Base-by-base conservation (phyloP, 2,329 filamentous ascomycete genomes). In the Fusarium keratoplasticum region DNA sequence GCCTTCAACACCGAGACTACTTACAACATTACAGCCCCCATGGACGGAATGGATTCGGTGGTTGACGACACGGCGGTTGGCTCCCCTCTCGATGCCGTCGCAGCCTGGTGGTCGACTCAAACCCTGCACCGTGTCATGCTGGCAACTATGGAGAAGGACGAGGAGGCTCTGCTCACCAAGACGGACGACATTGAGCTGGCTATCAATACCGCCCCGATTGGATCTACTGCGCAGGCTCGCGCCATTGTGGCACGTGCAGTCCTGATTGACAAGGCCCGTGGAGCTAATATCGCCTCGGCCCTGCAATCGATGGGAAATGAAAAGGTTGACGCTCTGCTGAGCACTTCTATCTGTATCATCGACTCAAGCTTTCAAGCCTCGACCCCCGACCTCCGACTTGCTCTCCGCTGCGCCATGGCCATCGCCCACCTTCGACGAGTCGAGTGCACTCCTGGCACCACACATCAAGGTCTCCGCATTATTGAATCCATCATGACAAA, bases 71-170 rank as follows among this genome's bases (percentile, higher is more conserved):
- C 91, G 61, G 92, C 95, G 4, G 94, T 98, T 69, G 91, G 93
- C 61, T 96, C 94, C 20, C 94, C 95, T 0, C 89, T 98, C 74
- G 96, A 98, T 82, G 95, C 95, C 14, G 90, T 98, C 61, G 94
- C 95, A 8, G 94, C 95, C 3, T 98, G 95, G 95, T 96, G 92
- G 86, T 97, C 95, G 1, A 94, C 91, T 72, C 87, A 92, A 64
- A 87, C 90, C 14, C 84, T 98, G 40, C 93, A 95, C 77, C 88
- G 89, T 66, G 91, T 90, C 4, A 87, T 98, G 31, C 86, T 91
- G 14, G 86, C 86, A 18, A 91, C 89, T 38, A 86, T 97, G 36
- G 87, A 86, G 35, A 88, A 88, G 67, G 86, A 87, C 13, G 80
- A 83, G 20, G 72, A 79, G 22, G 64, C 61, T 7, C 54, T 74